These are phyloP conservation scores for Cyberlindnera americana DNA, from an alignment of 805 yeast genomes.

Conservation along the genomic window DNA sequence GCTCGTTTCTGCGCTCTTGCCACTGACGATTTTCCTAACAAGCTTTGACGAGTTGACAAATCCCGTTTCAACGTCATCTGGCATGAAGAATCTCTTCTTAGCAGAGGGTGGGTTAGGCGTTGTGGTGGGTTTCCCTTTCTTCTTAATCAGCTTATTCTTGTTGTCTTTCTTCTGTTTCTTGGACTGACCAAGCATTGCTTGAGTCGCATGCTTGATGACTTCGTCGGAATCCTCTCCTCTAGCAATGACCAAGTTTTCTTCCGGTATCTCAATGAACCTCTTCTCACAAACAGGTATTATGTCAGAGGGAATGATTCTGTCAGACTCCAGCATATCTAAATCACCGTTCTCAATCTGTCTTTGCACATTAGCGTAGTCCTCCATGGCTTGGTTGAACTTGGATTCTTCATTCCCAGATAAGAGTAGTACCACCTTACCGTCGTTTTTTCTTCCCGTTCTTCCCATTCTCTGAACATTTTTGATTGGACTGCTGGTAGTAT, in stretches of 20 bases:
- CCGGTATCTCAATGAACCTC: conserved; percentile 60
- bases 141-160: not conserved
- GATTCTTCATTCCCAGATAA: conserved; percentile 73
- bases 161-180: conserved; percentile 13
- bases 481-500: conserved; percentile 90
- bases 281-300: conserved; percentile 55
- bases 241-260: conserved; percentile 55
- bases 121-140: too few species aligned
- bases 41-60: conserved; percentile 51
- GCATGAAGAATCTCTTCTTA: conserved; percentile 63
- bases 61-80: conserved; percentile 66
- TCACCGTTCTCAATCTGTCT: conserved; percentile 53
- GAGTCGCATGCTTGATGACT: conserved; percentile 64
- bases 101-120: too few species aligned
- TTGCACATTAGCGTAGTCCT: conserved; percentile 77
- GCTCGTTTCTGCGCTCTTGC: conserved; percentile 7
- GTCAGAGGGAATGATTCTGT: conserved; percentile 64
- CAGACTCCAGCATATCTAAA: conserved; percentile 43
- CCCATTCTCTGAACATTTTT: conserved; percentile 96
- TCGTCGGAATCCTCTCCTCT: conserved; percentile 62
- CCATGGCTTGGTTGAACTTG: conserved; percentile 83
- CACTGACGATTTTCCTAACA: conserved; percentile 32
- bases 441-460: conserved; percentile 93
- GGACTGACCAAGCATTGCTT: conserved; percentile 48
- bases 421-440: conserved; percentile 74